Base-by-base conservation (phyloP, 176 grass and related monocot genomes). In the Oryza longistaminata region DNA sequence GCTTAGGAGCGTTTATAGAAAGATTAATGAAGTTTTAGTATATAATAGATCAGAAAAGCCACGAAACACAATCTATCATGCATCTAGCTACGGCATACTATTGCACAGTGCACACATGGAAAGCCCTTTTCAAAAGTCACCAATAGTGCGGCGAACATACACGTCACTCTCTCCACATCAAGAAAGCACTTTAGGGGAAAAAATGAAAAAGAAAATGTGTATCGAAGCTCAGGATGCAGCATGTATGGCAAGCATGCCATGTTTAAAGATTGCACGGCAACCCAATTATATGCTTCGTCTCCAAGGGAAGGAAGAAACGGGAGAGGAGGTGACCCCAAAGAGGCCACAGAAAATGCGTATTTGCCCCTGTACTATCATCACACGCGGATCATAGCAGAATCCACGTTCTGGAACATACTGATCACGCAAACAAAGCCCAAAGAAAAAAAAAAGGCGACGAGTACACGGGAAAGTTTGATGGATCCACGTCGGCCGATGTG, bases 401-500 rank as follows among this genome's bases (percentile, higher is more conserved):
- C 62, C 45, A 33, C 22, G 13, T 33, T 67, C 79, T 7, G n/a
- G 79, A 71, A 37, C 55, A 17, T 22, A 64, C 45, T 12, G 16
- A 16, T 58, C 52, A 11, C 73, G 49, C 17, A 5, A 35, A 33
- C 42, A 33, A 0, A 13, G 27, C 71, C n/a, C 44, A 44, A 27
- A n/a, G 4, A 10, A 9, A 52, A 52, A 60, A 67, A 27, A 11
- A 10, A 9, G 37, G 6, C 53, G 2, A 53, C 21, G 48, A 22
- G 45, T 24, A 61, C 74, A 14, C 17, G 85, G 75, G 53, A 74
- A 88, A 27, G 75, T 62, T 62, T 62, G 35, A 29, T 73, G 85
- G 76, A 75, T 70, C 87, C 82, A 85, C 76, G 76, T 88, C 68
- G 25, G 75, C 19, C 34, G 55, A 79, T 83, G 81, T 84, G 86